These are phyloP conservation scores for Lepiota brunneoincarnata DNA, from an alignment of 768 basidiomycete genomes.

Conservation along the genomic window DNA sequence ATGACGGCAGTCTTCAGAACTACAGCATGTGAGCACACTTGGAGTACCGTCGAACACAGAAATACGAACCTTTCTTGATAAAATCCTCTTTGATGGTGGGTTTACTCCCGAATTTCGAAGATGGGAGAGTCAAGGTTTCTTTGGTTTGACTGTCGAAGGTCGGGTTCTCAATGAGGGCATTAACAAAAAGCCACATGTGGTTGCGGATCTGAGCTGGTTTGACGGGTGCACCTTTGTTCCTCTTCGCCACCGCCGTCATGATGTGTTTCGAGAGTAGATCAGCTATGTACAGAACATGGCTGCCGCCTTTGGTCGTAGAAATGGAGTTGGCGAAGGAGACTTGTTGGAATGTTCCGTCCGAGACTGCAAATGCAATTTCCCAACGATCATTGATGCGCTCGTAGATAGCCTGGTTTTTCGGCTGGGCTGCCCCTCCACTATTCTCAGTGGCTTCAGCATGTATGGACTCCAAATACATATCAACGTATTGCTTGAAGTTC, in stretches of 20 bases:
- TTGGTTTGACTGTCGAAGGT: conserved; percentile 99
- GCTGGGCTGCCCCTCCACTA: conserved; percentile 76
- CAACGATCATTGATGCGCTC: conserved; percentile 81
- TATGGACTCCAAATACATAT: conserved; percentile 83
- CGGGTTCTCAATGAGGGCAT: conserved; percentile 94
- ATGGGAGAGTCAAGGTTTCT: conserved; percentile 84
- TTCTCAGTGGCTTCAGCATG: conserved; percentile 65
- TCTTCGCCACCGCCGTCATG: conserved; percentile 83
- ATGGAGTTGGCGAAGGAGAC: conserved; percentile 99
- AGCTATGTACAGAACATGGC: conserved; percentile 81
- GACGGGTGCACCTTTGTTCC: conserved; percentile 95
- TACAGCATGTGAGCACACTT: conserved; percentile 25
- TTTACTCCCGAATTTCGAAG: conserved; percentile 89
- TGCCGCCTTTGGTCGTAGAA: conserved; percentile 94
- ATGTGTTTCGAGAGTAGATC: conserved; percentile 89
- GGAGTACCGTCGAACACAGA: neutral
- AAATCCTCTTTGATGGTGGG: conserved; percentile 87
- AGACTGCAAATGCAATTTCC: conserved; percentile 94
- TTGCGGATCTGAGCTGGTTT: conserved; percentile 94
- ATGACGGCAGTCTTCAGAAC: conserved; percentile 89
- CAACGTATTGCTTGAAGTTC: conserved; percentile 96
- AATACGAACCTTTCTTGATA: conserved; percentile 82
- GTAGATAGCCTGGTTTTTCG: conserved; percentile 78
- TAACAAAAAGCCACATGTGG: conserved; percentile 98
- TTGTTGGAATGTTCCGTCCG: conserved; percentile 88